A percentile compares a stretch with the other conserved stretches of the same genome.
Conservation (phyloP, 768 basidiomycete genomes). For the Hirschioporus abietinus region DNA sequence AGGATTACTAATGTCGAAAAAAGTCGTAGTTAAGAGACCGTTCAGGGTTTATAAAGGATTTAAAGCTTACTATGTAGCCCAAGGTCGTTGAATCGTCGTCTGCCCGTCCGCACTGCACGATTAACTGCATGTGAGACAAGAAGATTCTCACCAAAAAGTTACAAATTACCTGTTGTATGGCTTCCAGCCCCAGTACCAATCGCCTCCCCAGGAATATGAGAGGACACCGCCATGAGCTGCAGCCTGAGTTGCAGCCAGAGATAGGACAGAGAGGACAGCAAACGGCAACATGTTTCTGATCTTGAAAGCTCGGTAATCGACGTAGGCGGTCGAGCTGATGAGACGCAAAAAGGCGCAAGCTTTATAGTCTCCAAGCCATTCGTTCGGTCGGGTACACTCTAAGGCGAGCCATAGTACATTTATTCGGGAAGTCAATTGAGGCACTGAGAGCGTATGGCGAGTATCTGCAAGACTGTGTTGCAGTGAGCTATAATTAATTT, state of each 20-base stretch:
- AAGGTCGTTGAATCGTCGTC: conserved; percentile 12
- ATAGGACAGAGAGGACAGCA: conserved; percentile 5
- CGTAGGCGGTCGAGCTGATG: neutral
- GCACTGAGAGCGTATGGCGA: too few species aligned
- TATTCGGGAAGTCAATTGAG: too few species aligned
- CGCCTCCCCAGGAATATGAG: conserved; percentile 9
- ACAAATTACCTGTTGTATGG: conserved; percentile 7
- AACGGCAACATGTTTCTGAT: conserved; percentile 20
- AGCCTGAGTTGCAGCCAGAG: conserved; percentile 6
- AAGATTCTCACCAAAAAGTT: neutral
- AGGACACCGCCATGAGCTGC: conserved; percentile 15
- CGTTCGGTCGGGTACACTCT: too few species aligned
- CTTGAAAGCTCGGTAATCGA: neutral
- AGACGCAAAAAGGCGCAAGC: neutral
- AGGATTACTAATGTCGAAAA: conserved; percentile 8
- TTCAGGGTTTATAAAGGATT: neutral
- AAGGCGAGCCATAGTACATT: too few species aligned
- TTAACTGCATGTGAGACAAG: conserved; percentile 2
- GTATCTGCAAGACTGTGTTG: too few species aligned
- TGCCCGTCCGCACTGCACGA: conserved; percentile 11
- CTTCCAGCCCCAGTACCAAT: conserved; percentile 11
- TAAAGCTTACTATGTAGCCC: conserved; percentile 13
- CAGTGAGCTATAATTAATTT: too few species aligned
- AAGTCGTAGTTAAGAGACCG: neutral
- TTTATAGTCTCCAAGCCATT: neutral